These are phyloP conservation scores for Fallopia convolvulus DNA, from an alignment of 148 eudicot genomes.

Conservation along the genomic window DNA sequence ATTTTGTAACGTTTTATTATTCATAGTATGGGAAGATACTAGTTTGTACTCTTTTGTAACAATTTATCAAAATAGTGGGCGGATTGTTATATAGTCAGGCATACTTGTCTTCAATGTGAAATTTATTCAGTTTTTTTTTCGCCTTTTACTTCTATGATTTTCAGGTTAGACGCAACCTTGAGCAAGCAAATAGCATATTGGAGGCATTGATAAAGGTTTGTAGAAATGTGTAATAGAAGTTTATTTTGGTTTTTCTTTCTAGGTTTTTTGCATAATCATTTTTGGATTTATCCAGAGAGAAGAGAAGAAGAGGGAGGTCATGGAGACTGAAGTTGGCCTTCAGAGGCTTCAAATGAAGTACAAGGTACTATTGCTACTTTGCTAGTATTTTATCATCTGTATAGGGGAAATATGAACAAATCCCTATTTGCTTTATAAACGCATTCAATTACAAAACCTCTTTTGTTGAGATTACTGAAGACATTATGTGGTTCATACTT, in stretches of 20 bases:
- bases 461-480: neutral
- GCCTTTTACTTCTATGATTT: slow-evolving; percentile 8
- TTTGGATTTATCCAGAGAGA: slow-evolving; percentile 59
- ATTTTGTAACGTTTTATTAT: neutral
- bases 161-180: slow-evolving; percentile 96
- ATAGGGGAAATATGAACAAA: neutral
- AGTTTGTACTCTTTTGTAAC: neutral
- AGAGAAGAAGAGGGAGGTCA: slow-evolving; percentile 91
- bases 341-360: slow-evolving; percentile 87
- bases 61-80: neutral
- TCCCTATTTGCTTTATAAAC: neutral
- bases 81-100: neutral
- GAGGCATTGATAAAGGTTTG: slow-evolving; percentile 79
- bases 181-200: slow-evolving; percentile 80
- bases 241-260: neutral
- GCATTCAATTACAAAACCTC: neutral
- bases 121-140: neutral
- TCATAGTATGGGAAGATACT: neutral
- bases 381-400: neutral
- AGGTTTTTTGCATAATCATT: neutral
- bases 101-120: neutral
- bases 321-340: slow-evolving; percentile 84
- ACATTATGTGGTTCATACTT: neutral
- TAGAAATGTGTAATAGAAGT: neutral
- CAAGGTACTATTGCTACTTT: slow-evolving; percentile 46